These are phyloP conservation scores for Cytospora mali DNA, from an alignment of 2,329 filamentous ascomycete genomes.

Conservation along the genomic window DNA sequence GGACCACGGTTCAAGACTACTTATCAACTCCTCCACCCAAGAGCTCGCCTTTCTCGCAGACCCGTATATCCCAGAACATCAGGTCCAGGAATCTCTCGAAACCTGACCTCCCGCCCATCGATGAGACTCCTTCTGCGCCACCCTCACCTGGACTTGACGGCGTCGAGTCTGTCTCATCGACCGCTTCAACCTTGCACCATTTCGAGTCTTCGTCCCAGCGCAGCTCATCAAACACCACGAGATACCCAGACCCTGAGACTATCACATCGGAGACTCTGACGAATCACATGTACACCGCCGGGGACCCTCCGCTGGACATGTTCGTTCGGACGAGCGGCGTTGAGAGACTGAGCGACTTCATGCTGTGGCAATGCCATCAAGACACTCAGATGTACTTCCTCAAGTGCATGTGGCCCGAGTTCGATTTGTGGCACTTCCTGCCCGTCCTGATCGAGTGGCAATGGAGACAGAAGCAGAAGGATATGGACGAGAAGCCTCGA, in stretches of 20 bases:
- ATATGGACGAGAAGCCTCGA: conserved; percentile 50
- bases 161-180: conserved; percentile 58
- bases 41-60: conserved; percentile 80
- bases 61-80: conserved; percentile 84
- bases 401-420: conserved; percentile 92
- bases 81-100: conserved; percentile 64
- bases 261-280: conserved; percentile 84
- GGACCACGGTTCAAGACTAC: conserved; percentile 84
- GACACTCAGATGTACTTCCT: conserved; percentile 91
- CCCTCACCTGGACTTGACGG: conserved; percentile 50
- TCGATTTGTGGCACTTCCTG: conserved; percentile 90
- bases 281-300: conserved; percentile 84
- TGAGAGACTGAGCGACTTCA: conserved; percentile 90
- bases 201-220: conserved; percentile 45
- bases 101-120: conserved; percentile 52
- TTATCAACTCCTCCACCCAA: conserved; percentile 68
- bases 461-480: conserved; percentile 63
- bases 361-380: conserved; percentile 98
- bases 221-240: conserved; percentile 40
- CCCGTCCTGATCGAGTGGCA: conserved; percentile 93
- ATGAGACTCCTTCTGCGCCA: conserved; percentile 50
- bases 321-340: conserved; percentile 93
- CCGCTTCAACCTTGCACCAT: conserved; percentile 57
- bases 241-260: conserved; percentile 73
- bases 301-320: conserved; percentile 84